Percentiles rank a stretch among this genome's conserved stretches.
Conservation (phyloP, 164 flowering plant species). For the Piper betle region DNA sequence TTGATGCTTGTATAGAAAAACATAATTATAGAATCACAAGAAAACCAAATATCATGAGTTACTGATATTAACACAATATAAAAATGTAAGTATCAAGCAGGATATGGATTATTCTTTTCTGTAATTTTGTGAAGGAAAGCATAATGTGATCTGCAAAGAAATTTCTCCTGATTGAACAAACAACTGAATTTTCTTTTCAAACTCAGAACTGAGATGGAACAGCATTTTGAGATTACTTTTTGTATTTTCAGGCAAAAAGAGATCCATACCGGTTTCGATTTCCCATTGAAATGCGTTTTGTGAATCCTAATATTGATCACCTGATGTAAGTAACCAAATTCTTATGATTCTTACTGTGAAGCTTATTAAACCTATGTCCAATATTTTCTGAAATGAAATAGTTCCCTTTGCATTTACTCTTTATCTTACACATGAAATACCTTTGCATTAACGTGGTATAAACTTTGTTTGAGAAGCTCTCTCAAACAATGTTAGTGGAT, state of each 20-base stretch:
- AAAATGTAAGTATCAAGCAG: not conserved
- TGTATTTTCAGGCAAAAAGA: constrained; percentile 76
- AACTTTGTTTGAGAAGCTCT: not conserved
- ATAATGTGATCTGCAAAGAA: no score
- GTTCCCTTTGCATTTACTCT: not conserved
- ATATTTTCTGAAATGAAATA: no score
- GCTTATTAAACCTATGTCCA: not conserved
- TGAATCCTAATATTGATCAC: constrained; percentile 85
- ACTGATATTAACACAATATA: not conserved
- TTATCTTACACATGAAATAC: no score
- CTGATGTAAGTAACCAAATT: constrained; percentile 50
- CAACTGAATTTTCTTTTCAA: no score
- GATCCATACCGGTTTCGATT: constrained; percentile 95
- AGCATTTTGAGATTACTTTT: not conserved
- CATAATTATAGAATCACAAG: not conserved
- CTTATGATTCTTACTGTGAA: not conserved
- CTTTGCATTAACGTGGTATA: no score
- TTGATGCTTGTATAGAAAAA: no score
- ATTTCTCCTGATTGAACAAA: no score
- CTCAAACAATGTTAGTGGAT: not conserved
- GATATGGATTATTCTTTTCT: no score
- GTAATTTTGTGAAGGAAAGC: no score
- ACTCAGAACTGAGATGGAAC: no score
- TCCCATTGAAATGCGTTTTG: constrained; percentile 97
- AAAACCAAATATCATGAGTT: not conserved